Percentiles rank a stretch among this genome's conserved stretches.
phyloP scores from a whole-genome alignment of 1,284 basidiomycete genomes.

The Ceratobasidium sp. region DNA sequence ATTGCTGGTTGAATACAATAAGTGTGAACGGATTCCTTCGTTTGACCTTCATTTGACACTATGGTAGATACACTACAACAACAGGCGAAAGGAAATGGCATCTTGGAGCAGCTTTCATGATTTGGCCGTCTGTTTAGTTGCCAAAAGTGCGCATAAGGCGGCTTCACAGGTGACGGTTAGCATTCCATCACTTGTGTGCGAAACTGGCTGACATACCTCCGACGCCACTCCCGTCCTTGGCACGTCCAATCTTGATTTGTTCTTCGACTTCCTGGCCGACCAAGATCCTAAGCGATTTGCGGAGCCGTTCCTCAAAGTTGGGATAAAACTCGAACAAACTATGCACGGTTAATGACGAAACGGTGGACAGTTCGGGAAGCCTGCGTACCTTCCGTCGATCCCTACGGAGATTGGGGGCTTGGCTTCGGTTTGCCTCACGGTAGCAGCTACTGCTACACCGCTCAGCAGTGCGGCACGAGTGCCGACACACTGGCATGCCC shows the following conservation, averaged over 20 bases:
- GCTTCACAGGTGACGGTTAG: constrained; percentile 58
- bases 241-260: constrained; percentile 85
- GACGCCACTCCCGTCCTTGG: constrained; percentile 97
- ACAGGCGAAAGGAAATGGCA: not conserved
- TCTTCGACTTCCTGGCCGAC: constrained; percentile 84
- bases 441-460: constrained; percentile 86
- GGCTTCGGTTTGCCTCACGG: constrained; percentile 80
- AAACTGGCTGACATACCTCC: constrained; percentile 72
- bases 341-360: constrained; percentile 36
- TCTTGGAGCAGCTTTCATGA: not conserved
- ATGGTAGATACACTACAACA: constrained; percentile 31
- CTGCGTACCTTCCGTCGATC: constrained; percentile 84
- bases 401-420: constrained; percentile 76
- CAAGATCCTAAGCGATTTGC: constrained; percentile 76
- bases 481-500: constrained; percentile 81
- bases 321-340: constrained; percentile 94
- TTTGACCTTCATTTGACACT: constrained; percentile 20
- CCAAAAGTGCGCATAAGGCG: constrained; percentile 78
- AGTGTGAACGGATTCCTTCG: not conserved
- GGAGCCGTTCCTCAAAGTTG: constrained; percentile 78
- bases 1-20: not conserved
- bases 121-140: constrained; percentile 60
- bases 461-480: constrained; percentile 86
- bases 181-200: not conserved
- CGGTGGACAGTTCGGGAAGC: constrained; percentile 47